Conservation (phyloP, 352 stramenopile species). For the Thalassiosira hispida region DNA sequence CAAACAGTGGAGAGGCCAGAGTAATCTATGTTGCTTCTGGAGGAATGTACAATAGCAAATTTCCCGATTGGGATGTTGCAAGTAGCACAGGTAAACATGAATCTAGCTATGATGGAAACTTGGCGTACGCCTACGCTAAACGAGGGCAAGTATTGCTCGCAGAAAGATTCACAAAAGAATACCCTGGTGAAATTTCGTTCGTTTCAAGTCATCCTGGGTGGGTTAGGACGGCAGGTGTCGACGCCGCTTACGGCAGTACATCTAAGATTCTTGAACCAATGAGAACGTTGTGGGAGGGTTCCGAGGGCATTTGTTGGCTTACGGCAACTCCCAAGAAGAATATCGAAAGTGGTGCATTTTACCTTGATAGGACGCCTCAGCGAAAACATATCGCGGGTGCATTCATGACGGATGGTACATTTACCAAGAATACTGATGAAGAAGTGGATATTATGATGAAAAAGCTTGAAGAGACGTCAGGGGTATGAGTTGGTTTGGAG, state of each 20-base stretch:
- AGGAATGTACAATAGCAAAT: conserved; percentile 87
- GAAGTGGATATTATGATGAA: conserved; percentile 83
- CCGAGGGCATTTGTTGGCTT: conserved; percentile 86
- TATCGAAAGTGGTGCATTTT: conserved; percentile 80
- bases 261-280: conserved; percentile 85
- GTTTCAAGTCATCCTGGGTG: conserved; percentile 85
- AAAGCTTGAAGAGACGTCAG: conserved; percentile 66
- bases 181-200: conserved; percentile 58
- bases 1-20: conserved; percentile 24
- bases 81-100: conserved; percentile 56
- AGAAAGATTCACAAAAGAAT: conserved; percentile 72
- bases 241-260: conserved; percentile 77
- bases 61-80: conserved; percentile 79
- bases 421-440: conserved; percentile 80
- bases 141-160: conserved; percentile 85
- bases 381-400: conserved; percentile 81
- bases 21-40: conserved; percentile 78
- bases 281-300: conserved; percentile 82
- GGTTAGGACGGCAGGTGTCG: conserved; percentile 77
- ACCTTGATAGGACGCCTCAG: conserved; percentile 80
- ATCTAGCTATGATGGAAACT: conserved; percentile 79
- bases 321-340: conserved; percentile 57
- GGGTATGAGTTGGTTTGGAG: conserved; percentile 19
- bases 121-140: conserved; percentile 86
- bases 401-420: conserved; percentile 82